phyloP scores from a whole-genome alignment of 305 asterid species.

The Solanum chacoense region DNA sequence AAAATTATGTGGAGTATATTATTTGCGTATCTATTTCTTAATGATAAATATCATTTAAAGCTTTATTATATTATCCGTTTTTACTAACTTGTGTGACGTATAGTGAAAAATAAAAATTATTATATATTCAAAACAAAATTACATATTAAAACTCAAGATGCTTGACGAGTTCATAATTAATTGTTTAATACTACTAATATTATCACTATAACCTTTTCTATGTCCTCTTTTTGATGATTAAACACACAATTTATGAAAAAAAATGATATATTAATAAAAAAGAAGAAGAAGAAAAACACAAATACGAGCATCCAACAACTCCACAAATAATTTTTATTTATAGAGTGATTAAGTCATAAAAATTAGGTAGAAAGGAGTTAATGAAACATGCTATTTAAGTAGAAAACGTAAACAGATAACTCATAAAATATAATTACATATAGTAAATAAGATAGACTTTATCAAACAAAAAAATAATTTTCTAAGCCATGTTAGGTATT shows the following conservation, averaged over 20 bases:
- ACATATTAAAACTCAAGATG: not conserved
- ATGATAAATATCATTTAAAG: not conserved
- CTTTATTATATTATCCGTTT: not conserved
- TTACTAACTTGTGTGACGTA: not conserved
- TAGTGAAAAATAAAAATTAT: not conserved
- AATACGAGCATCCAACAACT: not conserved
- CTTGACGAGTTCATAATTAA: not conserved
- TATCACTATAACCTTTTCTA: not conserved
- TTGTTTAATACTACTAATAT: not conserved
- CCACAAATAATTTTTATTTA: not conserved
- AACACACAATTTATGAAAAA: not conserved
- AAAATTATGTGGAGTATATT: not conserved
- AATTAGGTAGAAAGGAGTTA: not conserved
- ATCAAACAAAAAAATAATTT: not conserved
- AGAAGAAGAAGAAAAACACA: no score
- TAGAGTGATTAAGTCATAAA: not conserved
- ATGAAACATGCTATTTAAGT: not conserved
- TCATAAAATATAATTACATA: not conserved
- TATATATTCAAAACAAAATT: not conserved
- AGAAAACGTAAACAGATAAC: not conserved
- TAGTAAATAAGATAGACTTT: no score
- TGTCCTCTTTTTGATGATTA: not conserved
- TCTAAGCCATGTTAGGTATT: not conserved
- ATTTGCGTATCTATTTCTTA: not conserved
- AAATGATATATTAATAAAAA: no score